phyloP scores from a whole-genome alignment of 2,329 filamentous ascomycete species.

The Magnaporthiopsis poae region DNA sequence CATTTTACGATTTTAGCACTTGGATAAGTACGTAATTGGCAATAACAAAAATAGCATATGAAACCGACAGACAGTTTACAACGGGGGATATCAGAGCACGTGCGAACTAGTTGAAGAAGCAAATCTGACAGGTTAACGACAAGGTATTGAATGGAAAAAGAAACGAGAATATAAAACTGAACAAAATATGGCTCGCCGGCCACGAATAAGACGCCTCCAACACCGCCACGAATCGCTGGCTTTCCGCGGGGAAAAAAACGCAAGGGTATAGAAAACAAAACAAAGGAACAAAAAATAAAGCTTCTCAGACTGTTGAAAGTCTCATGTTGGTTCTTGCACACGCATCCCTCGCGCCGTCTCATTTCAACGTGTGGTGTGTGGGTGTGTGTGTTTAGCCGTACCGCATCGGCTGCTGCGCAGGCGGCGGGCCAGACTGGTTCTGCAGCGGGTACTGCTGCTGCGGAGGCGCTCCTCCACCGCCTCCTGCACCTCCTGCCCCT shows the following conservation, averaged over 20 bases:
- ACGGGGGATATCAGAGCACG: not conserved
- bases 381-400: not conserved
- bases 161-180: not conserved
- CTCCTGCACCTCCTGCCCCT: constrained; percentile 19
- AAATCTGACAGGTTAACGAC: not conserved
- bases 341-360: not conserved
- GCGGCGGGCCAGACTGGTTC: constrained; percentile 20
- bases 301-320: not conserved
- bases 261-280: not conserved
- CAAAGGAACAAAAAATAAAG: not conserved
- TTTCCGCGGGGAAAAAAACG: not conserved
- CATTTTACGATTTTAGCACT: not conserved
- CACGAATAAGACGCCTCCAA: not conserved
- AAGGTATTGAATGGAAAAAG: not conserved
- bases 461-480: constrained; percentile 21
- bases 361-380: no score
- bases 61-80: not conserved
- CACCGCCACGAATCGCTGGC: not conserved
- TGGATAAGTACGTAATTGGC: not conserved
- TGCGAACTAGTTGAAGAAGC: not conserved
- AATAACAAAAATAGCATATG: not conserved
- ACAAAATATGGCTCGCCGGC: not conserved
- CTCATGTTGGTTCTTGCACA: not conserved
- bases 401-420: constrained; percentile 17
- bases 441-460: constrained; percentile 23